phyloP scores from a whole-genome alignment of 2,329 filamentous ascomycete genomes.

The Arachnomyces sp. region DNA sequence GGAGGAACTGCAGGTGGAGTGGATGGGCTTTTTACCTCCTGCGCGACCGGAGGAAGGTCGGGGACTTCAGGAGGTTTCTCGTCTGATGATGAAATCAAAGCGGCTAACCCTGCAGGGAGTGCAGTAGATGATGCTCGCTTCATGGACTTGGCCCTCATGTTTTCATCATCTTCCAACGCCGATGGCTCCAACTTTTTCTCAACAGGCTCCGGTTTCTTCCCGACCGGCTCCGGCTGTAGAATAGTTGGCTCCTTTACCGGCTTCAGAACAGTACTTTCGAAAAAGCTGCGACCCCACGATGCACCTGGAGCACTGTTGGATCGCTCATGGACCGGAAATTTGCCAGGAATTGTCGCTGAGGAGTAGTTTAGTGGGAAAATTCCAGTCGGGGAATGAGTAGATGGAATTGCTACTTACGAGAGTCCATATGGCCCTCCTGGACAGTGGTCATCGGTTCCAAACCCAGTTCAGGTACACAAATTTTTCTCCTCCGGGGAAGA shows the following conservation, averaged over 20 bases:
- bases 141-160: slow-evolving; percentile 2
- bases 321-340: slow-evolving; percentile 18
- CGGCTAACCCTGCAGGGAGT: slow-evolving; percentile 5
- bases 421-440: slow-evolving; percentile 17
- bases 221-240: slow-evolving; percentile 4
- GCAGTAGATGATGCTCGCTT: slow-evolving; percentile 8
- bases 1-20: slow-evolving; percentile 16
- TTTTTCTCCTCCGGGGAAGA: slow-evolving; percentile 13
- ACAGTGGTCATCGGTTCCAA: slow-evolving; percentile 12
- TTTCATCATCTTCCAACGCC: slow-evolving; percentile 2
- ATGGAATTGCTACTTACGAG: slow-evolving; percentile 16
- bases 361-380: background rate
- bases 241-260: slow-evolving; percentile 11
- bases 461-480: slow-evolving; percentile 15
- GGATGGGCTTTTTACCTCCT: slow-evolving; percentile 1
- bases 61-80: slow-evolving; percentile 11
- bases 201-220: slow-evolving; percentile 3
- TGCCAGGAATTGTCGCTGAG: slow-evolving; percentile 23
- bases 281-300: slow-evolving; percentile 8
- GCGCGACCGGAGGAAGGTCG: too few species aligned
- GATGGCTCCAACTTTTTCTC: slow-evolving; percentile 4
- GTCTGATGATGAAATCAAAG: background rate
- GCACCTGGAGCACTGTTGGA: slow-evolving; percentile 19
- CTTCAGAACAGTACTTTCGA: slow-evolving; percentile 6
- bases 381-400: too few species aligned